Evolutionary conservation across 2,329 filamentous ascomycete genomes (phyloP), one percentile per base, ranked within the genome.

Genomic region (Didymosphaeria variabile): DNA sequence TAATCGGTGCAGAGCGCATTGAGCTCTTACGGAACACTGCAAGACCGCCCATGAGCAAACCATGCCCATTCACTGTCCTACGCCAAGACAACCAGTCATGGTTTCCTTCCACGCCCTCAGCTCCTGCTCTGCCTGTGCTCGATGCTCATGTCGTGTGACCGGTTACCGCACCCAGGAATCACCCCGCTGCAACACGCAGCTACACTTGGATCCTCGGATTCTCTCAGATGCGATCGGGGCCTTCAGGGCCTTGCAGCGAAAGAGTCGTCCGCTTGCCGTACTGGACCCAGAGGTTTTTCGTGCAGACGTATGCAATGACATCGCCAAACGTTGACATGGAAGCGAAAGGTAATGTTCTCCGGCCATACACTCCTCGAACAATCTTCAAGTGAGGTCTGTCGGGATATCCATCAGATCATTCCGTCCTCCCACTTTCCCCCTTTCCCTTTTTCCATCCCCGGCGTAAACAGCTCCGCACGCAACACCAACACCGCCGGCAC

Each of bases 381-480:
- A 29, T 5, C 26, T 29, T 6, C 4, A 29, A 29, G 26, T 29
- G 26, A 29, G 26, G 26, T 6, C 26, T 29, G 26, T 29, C 26
- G 26, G 26, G 9, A 8, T 19, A 12, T 19, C 1, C 40, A 23
- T 68, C 61, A 68, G 31, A 66, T 57, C 59, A 69, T 70, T 8
- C 70, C 68, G 51, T 69, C 67, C 55, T 70, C 69, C 72, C 69
- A 72, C 55, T 64, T 66, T n/a, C 68, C 67, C 47, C 51, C 29
- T 47, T 47, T 29, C 49, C 60, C 31, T 60, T 60, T 46, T 40
- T 54, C 59, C 13, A 65, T 47, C 44, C 65, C 67, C 5, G 76
- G 76, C 53, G 75, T 78, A 44, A 78, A 78, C 50, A 77, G 53
- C 64, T 78, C 76, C 1, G 76, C 73, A 32, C 70, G 71, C 64